Evolutionary conservation across 129 eudicot genomes (phyloP).

Genomic region (Oenanthe sinensis): DNA sequence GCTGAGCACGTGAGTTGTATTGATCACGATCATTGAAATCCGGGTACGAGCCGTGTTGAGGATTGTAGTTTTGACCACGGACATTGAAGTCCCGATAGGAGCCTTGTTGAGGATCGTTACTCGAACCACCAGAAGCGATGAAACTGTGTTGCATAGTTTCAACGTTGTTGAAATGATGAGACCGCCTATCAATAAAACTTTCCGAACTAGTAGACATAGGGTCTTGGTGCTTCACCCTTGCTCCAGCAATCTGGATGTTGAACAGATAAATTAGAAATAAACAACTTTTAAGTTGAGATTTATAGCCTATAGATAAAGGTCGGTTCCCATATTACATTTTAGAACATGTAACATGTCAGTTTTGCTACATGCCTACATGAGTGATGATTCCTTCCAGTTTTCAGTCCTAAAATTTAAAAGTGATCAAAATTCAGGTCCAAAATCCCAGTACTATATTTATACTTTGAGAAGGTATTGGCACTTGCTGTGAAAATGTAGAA

Average conservation of each 20-base stretch:
- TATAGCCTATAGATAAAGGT: no score
- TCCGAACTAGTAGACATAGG: conserved; percentile 33
- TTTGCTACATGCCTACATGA: neutral
- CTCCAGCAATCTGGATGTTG: conserved; percentile 40
- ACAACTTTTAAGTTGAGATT: neutral
- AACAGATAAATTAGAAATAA: neutral
- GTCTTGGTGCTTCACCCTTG: conserved; percentile 35
- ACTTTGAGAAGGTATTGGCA: neutral
- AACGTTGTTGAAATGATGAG: conserved; percentile 24
- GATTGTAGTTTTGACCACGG: conserved; percentile 26
- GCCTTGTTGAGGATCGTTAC: conserved; percentile 17
- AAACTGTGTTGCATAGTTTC: conserved; percentile 23
- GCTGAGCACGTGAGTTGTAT: conserved; percentile 13
- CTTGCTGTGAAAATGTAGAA: neutral
- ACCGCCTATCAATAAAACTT: conserved; percentile 26
- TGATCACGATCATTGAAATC: conserved; percentile 22
- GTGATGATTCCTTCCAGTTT: neutral
- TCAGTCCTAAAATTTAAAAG: neutral
- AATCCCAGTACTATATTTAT: neutral
- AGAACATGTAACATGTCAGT: neutral
- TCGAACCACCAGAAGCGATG: conserved; percentile 30
- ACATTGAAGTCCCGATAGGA: conserved; percentile 22
- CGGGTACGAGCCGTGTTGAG: neutral
- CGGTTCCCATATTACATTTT: neutral
- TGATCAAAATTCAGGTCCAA: neutral